Base-by-base conservation (phyloP, 2,329 filamentous ascomycete species). In the Trichoderma harzianum region DNA sequence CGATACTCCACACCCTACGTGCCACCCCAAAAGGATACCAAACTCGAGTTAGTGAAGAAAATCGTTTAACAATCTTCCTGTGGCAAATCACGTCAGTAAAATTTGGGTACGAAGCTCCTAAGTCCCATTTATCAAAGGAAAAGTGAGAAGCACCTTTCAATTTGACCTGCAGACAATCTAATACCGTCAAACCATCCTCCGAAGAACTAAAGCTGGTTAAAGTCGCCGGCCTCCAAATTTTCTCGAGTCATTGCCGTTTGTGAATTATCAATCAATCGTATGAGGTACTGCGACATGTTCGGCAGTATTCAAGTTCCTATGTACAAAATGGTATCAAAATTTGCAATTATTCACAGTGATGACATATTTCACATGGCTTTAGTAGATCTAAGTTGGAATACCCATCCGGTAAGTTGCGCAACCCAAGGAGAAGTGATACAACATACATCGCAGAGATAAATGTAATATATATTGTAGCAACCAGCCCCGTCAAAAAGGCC, bases 381-480 rank as follows among this genome's bases (percentile, higher is more conserved):
- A 47, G 43, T 47, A 47, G 5, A n/a, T 47, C 18, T n/a, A n/a
- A n/a, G 18, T 47, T n/a, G 18, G 0, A 47, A 10, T n/a, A 16
- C 0, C 8, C 8, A 47, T 47, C 18, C 18, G 16, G 18, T 47
- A 47, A 47, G 18, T 3, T n/a, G 1, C 3, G 8, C 18, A 47
- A n/a, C 1, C 0, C 43, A n/a, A 47, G 3, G 0, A 47, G 43
- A 47, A 47, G 0, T 21, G 0, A 47, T n/a, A 1, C 5, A 47
- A 0, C n/a, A 47, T 0, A n/a, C 18, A 47, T 16, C 16, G n/a
- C 43, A 11, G 16, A 21, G 43, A 47, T 47, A 1, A 47, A 47
- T 47, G 18, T n/a, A 47, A 47, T 47, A 47, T 47, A 47, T 47
- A 47, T n/a, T 1, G 18, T 1, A 47, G n/a, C 43, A 3, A 47